Conservation (phyloP, 768 basidiomycete species). For the Clavaria fumosa region DNA sequence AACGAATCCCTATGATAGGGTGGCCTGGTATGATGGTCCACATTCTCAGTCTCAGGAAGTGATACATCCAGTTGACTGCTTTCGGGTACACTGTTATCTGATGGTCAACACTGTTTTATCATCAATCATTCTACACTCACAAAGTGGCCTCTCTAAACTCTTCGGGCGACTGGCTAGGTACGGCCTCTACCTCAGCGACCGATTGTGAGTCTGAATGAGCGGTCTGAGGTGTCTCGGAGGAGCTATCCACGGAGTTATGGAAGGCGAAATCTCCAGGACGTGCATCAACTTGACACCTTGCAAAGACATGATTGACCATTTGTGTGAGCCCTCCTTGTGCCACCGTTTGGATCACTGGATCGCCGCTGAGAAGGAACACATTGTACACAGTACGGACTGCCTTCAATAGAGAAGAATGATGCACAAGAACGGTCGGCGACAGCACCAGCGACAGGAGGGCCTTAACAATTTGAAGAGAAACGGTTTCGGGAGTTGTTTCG, state of each 20-base stretch:
- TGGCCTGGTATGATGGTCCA: constrained; percentile 22
- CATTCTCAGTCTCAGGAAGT: too few relatives aligned
- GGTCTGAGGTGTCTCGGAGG: too few relatives aligned
- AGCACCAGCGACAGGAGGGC: constrained; percentile 81
- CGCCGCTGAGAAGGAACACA: constrained; percentile 81
- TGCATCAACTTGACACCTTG: constrained; percentile 43
- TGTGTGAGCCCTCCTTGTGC: constrained; percentile 96
- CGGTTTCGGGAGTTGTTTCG: constrained; percentile 75
- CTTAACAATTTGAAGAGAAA: constrained; percentile 94
- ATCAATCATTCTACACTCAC: too few relatives aligned
- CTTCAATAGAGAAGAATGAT: constrained; percentile 91
- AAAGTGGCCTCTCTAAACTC: too few relatives aligned
- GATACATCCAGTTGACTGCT: constrained; percentile 21
- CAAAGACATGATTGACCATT: constrained; percentile 95
- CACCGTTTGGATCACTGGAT: constrained; percentile 91
- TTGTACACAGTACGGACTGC: constrained; percentile 98
- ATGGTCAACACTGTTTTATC: too few relatives aligned
- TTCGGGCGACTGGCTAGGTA: too few relatives aligned
- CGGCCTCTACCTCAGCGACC: too few relatives aligned
- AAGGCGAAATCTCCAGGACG: constrained; percentile 10
- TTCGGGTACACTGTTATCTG: too few relatives aligned
- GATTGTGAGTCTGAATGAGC: too few relatives aligned
- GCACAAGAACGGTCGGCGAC: constrained; percentile 74
- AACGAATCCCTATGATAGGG: constrained; percentile 78
- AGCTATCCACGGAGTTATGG: too few relatives aligned